Conservation (phyloP, 139 green algal genomes). For the Volvox reticuliferus region DNA sequence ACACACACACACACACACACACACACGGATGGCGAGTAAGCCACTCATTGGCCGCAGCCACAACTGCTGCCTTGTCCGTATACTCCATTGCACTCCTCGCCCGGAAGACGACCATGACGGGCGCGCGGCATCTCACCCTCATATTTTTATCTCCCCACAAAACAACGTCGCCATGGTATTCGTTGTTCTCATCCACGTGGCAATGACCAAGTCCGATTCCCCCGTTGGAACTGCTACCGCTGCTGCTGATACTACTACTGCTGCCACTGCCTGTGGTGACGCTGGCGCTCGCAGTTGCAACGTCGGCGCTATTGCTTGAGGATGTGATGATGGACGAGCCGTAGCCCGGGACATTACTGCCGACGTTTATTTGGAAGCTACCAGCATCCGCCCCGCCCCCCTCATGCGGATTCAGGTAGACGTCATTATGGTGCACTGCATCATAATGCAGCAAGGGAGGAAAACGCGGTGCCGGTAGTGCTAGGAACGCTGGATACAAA, state of each 20-base stretch:
- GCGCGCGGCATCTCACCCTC: neutral
- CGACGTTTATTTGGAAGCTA: neutral
- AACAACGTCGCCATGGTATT: conserved; percentile 44
- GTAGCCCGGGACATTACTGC: neutral
- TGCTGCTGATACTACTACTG: neutral
- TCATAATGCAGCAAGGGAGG: too few species aligned
- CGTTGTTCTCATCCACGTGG: conserved; percentile 29
- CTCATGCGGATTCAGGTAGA: neutral
- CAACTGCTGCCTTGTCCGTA: too few species aligned
- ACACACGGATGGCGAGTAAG: too few species aligned
- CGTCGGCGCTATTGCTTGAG: neutral
- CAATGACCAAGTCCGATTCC: neutral
- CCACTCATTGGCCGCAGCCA: too few species aligned
- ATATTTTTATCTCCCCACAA: conserved; percentile 39
- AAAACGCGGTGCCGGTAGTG: neutral
- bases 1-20: too few species aligned
- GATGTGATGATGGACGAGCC: neutral
- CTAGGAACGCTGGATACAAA: neutral
- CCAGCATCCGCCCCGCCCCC: neutral
- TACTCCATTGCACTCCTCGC: too few species aligned
- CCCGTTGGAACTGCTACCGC: neutral
- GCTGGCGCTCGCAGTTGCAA: neutral
- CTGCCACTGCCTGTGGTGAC: neutral
- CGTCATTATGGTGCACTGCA: neutral
- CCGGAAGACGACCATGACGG: neutral